Percentiles rank a stretch among this genome's conserved stretches.
Conservation (phyloP, 225 moss, liverwort and hornwort species). For the Marchantia paleacea region DNA sequence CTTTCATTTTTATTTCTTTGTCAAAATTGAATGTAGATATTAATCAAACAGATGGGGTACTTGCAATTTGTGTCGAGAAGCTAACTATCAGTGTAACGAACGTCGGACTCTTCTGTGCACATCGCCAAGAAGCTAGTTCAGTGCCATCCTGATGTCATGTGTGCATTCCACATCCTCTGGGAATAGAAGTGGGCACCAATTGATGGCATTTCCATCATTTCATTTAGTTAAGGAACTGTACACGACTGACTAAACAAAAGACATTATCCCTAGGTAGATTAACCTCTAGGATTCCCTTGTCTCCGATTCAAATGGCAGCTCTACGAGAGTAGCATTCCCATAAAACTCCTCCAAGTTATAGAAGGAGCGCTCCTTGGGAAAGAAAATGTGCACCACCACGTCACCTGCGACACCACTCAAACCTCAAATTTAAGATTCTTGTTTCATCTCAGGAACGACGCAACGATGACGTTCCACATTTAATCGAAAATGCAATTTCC, state of each 20-base stretch:
- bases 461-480: too few species aligned
- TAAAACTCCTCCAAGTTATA: constrained; percentile 92
- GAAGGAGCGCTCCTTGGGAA: constrained; percentile 75
- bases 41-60: background rate
- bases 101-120: background rate
- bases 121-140: background rate
- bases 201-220: background rate
- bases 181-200: background rate
- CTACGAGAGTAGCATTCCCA: constrained; percentile 68
- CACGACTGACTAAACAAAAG: background rate
- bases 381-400: constrained; percentile 83
- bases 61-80: background rate
- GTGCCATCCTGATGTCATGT: too few species aligned
- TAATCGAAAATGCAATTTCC: too few species aligned
- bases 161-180: background rate
- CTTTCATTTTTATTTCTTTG: background rate
- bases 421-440: background rate
- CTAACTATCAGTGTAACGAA: background rate
- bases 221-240: background rate
- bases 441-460: background rate
- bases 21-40: background rate
- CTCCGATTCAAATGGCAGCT: constrained; percentile 61
- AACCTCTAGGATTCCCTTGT: background rate
- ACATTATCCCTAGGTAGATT: background rate
- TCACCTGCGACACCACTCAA: constrained; percentile 47